Evolutionary conservation across 1,284 basidiomycete genomes (phyloP), one percentile per base, ranked within the genome.

Genomic region (Trichosporon coremiiforme): DNA sequence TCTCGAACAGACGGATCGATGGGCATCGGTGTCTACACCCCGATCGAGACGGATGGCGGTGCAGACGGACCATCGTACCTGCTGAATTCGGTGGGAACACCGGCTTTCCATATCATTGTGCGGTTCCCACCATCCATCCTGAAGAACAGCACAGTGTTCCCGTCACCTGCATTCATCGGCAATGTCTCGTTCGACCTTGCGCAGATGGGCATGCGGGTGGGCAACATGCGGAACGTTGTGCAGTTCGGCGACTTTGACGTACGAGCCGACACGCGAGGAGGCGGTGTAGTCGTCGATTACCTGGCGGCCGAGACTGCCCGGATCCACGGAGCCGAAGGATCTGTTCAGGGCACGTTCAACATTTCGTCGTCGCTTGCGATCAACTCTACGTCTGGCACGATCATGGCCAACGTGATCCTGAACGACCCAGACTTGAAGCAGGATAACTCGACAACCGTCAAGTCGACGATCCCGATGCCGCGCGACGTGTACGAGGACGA

Each of bases 1-100:
- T 41, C 33, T 0, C 68, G 77, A 29, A 67, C 67, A 1, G 76
- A 77, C 41, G 76, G 76, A 5, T 74, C 76, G 25, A 31, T 76
- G 0, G 82, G 83, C 7, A 73, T 84, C 5, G 83, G 82, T 9
- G 75, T 84, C 31, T 84, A 78, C 70, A 80, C 79, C 1, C 79
- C 81, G 0, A 71, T 66, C 17, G 71, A 78, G 63, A 79, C 79
- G 9, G 79, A 80, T 67, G 75, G 77, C 22, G 80, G 78, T n/a
- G 65, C 64, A 5, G 47, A 60, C 25, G 57, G 65, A 7, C 53
- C 64, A 1, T 68, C 73, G 2, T 78, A 73, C 70, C 71, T 75
- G 35, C 71, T 81, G 25, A 74, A 81, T 57, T 78, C 80, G 0
- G 68, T 70, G 3, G 57, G 71, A 20, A 69, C 80, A 13, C 80